Conservation (phyloP, 2,329 filamentous ascomycete genomes). For the Lachnellula arida region DNA sequence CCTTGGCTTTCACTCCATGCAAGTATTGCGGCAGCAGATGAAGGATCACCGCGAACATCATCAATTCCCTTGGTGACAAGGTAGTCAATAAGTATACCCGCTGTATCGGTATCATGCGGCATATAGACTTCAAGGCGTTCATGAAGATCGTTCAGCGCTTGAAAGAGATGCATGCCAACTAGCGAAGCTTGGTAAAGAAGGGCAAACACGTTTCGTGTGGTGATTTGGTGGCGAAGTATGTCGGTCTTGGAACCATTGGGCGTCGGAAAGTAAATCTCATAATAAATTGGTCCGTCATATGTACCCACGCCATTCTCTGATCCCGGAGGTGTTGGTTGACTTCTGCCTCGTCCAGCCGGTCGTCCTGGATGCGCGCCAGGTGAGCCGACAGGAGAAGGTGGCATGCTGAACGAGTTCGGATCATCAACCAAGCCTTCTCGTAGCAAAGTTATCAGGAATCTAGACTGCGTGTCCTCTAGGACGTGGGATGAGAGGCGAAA, state of each 20-base stretch:
- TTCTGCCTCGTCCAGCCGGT: constrained; percentile 9
- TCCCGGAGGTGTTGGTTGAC: constrained; percentile 34
- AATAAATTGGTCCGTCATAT: constrained; percentile 50
- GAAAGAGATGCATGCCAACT: constrained; percentile 58
- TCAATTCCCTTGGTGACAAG: constrained; percentile 55
- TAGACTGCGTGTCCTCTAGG: constrained; percentile 53
- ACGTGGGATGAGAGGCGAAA: constrained; percentile 55
- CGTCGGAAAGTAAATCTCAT: constrained; percentile 60
- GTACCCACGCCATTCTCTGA: constrained; percentile 14
- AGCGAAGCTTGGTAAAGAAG: constrained; percentile 59
- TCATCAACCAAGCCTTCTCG: constrained; percentile 50
- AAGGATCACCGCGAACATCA: constrained; percentile 57
- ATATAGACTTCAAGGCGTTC: constrained; percentile 55
- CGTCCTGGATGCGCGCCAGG: constrained; percentile 18
- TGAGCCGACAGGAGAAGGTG: constrained; percentile 40
- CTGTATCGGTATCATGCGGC: constrained; percentile 50
- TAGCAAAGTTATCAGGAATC: constrained; percentile 48
- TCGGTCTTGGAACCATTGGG: constrained; percentile 44
- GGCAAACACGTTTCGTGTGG: constrained; percentile 65
- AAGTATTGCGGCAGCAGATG: constrained; percentile 55
- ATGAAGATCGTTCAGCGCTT: constrained; percentile 59
- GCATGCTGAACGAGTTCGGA: constrained; percentile 35
- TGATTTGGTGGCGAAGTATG: constrained; percentile 55
- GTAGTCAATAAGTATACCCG: constrained; percentile 57
- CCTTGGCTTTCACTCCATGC: constrained; percentile 60